Evolutionary conservation across 192 early-diverging fungal genomes (phyloP).

Genomic region (Linnemannia zychae): DNA sequence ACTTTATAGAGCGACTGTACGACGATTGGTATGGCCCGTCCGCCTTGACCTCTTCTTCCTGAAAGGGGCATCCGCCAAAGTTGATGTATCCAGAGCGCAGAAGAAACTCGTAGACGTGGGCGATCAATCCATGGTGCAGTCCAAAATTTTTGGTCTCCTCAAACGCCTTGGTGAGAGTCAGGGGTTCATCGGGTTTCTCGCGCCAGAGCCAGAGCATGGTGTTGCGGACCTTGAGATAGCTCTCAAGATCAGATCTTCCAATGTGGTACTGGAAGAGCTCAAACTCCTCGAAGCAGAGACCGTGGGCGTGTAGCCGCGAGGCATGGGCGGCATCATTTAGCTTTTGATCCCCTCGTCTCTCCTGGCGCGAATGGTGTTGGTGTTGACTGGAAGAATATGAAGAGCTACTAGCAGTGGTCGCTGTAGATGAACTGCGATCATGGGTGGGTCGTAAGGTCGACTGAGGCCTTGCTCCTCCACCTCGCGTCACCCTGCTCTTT

Average conservation of each 20-base stretch:
- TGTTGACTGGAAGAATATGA: background rate
- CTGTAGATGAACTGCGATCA: background rate
- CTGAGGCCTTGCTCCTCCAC: background rate
- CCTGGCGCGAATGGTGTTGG: constrained; percentile 1
- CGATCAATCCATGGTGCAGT: constrained; percentile 35
- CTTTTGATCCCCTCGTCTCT: constrained; percentile 24
- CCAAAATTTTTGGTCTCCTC: constrained; percentile 42
- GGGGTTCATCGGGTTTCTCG: constrained; percentile 32
- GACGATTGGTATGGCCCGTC: background rate
- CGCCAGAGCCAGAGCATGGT: constrained; percentile 51
- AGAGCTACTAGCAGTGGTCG: background rate
- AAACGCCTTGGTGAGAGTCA: constrained; percentile 28
- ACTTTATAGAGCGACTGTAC: background rate
- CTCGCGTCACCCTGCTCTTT: background rate
- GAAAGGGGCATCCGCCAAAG: constrained; percentile 58
- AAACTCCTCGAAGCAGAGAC: constrained; percentile 37
- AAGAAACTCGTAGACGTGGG: constrained; percentile 59
- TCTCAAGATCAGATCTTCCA: constrained; percentile 28
- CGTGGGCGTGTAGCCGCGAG: constrained; percentile 40
- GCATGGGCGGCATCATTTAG: constrained; percentile 48
- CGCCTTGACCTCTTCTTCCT: background rate
- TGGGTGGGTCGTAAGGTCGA: background rate
- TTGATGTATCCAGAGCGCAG: constrained; percentile 65
- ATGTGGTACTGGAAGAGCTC: constrained; percentile 45
- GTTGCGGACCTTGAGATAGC: constrained; percentile 44